Percentiles rank a stretch among this genome's conserved stretches.
phyloP scores from a whole-genome alignment of 1,139 yeast genomes.

The Ogataea hybrid region DNA sequence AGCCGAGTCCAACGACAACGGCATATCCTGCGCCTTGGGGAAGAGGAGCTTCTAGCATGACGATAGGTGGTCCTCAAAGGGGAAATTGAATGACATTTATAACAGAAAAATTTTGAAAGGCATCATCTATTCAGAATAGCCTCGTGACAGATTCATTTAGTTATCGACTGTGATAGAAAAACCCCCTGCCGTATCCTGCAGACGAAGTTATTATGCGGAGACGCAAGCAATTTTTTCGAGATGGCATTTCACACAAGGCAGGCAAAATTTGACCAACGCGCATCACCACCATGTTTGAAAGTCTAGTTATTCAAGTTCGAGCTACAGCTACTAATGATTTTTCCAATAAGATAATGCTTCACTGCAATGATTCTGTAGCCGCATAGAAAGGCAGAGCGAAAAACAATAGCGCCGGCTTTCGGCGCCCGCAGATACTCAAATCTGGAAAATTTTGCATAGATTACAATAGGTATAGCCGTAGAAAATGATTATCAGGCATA shows the following conservation, averaged over 20 bases:
- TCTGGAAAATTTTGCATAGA: no score
- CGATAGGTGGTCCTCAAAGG: background rate
- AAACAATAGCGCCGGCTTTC: background rate
- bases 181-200: background rate
- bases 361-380: background rate
- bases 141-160: background rate
- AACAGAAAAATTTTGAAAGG: background rate
- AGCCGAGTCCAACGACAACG: constrained; percentile 83
- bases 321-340: background rate
- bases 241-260: background rate
- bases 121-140: background rate
- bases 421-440: background rate
- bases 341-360: background rate
- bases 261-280: background rate
- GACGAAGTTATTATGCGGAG: background rate
- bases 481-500: background rate
- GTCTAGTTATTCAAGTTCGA: background rate
- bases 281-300: background rate
- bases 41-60: constrained; percentile 34
- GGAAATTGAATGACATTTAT: background rate
- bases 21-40: constrained; percentile 92
- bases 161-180: background rate
- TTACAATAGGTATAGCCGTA: background rate
- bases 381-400: background rate
- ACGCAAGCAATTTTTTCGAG: background rate